Evolutionary conservation across 2,329 filamentous ascomycete species (phyloP).

Genomic region (Phyllosticta citribraziliensis): DNA sequence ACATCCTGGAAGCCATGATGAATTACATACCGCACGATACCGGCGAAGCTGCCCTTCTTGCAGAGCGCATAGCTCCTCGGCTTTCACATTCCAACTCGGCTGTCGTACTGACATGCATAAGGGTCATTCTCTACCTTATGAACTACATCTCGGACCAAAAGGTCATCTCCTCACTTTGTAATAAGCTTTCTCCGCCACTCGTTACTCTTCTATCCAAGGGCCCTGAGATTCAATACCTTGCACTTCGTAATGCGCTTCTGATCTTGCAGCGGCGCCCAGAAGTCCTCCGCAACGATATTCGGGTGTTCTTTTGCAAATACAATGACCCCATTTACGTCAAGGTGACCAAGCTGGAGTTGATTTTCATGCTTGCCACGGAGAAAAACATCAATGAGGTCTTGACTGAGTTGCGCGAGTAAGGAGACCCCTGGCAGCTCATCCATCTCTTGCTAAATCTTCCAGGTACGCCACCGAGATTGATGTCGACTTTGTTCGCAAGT

Average conservation of each 20-base stretch:
- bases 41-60: conserved; percentile 75
- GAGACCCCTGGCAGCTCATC: conserved; percentile 5
- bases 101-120: conserved; percentile 90
- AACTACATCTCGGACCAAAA: conserved; percentile 95
- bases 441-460: conserved; percentile 12
- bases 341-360: conserved; percentile 94
- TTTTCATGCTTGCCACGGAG: conserved; percentile 96
- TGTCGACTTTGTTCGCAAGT: conserved; percentile 96
- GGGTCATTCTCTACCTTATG: conserved; percentile 94
- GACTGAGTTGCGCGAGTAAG: conserved; percentile 80
- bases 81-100: conserved; percentile 95
- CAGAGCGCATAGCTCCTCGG: conserved; percentile 89
- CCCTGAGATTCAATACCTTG: conserved; percentile 95
- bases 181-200: conserved; percentile 87
- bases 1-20: conserved; percentile 95
- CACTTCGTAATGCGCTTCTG: conserved; percentile 82
- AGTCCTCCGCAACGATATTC: conserved; percentile 89
- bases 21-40: conserved; percentile 92
- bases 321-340: conserved; percentile 99
- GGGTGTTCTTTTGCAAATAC: conserved; percentile 99
- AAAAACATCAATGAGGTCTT: conserved; percentile 92
- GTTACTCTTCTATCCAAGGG: conserved; percentile 94
- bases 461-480: conserved; percentile 93
- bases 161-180: conserved; percentile 75
- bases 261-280: conserved; percentile 90